phyloP scores from a whole-genome alignment of 1,139 yeast genomes.

The Kodamaea suecica region DNA sequence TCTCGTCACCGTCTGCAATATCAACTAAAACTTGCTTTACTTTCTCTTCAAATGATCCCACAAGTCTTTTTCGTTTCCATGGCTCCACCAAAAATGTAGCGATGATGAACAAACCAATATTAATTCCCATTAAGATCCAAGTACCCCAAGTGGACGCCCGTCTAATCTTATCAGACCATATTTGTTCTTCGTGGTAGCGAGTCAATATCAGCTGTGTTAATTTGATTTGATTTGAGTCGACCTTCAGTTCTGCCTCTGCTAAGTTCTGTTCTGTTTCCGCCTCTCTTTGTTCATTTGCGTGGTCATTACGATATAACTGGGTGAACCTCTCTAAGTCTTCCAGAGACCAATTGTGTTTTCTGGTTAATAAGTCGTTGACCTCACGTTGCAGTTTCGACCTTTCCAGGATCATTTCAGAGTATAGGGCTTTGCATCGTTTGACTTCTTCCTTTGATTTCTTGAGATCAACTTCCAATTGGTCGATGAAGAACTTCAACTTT shows the following conservation, averaged over 20 bases:
- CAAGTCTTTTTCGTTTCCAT: constrained; percentile 81
- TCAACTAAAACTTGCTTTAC: constrained; percentile 38
- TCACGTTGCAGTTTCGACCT: constrained; percentile 78
- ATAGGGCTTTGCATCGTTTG: constrained; percentile 47
- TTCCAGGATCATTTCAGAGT: constrained; percentile 60
- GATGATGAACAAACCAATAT: constrained; percentile 68
- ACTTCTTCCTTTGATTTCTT: constrained; percentile 49
- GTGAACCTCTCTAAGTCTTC: constrained; percentile 83
- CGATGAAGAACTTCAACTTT: constrained; percentile 60
- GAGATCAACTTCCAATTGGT: constrained; percentile 47
- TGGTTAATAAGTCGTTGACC: constrained; percentile 80
- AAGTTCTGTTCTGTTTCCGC: constrained; percentile 48
- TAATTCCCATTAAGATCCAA: constrained; percentile 83
- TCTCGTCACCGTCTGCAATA: not conserved
- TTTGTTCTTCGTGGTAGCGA: constrained; percentile 93
- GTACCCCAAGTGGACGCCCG: constrained; percentile 98
- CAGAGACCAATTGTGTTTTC: constrained; percentile 81
- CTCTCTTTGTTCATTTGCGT: constrained; percentile 66
- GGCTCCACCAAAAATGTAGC: constrained; percentile 93
- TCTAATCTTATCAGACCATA: constrained; percentile 96
- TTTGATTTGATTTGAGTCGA: constrained; percentile 68
- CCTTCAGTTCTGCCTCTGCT: constrained; percentile 55
- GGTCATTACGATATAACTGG: constrained; percentile 74
- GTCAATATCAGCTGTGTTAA: constrained; percentile 77
- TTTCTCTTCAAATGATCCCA: constrained; percentile 77